Conservation (phyloP, 78 protist species). For the Pigoraptor vietnamica region DNA sequence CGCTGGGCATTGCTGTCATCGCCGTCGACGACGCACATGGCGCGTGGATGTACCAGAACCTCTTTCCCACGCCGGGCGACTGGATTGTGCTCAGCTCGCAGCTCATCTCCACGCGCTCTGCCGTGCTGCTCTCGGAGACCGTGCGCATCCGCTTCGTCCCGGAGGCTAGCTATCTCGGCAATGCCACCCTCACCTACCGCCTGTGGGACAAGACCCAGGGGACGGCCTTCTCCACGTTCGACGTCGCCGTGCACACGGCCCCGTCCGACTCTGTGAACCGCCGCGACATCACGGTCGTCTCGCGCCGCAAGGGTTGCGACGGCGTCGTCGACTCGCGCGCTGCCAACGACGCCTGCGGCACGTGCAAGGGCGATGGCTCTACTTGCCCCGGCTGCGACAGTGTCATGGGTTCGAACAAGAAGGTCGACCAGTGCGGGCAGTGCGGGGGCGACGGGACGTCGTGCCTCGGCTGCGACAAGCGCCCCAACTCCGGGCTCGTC, state of each 20-base stretch:
- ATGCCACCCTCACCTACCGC: neutral
- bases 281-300: neutral
- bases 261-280: neutral
- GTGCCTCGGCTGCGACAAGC: conserved; percentile 37
- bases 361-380: neutral
- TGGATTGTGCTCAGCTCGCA: neutral
- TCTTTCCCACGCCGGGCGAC: neutral
- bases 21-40: neutral
- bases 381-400: neutral
- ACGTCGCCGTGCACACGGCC: neutral
- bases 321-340: neutral
- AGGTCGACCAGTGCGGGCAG: conserved; percentile 8
- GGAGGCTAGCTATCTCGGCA: neutral
- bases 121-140: neutral
- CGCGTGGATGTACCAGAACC: neutral
- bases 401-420: neutral
- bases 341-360: neutral
- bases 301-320: neutral
- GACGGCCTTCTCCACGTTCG: neutral
- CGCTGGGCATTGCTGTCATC: neutral
- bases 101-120: neutral
- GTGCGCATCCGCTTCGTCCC: neutral
- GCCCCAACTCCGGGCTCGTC: conserved; percentile 2
- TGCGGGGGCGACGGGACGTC: conserved; percentile 19
- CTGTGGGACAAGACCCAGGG: neutral